phyloP scores from a whole-genome alignment of 331 rosid genomes.

The Malus hybrid region DNA sequence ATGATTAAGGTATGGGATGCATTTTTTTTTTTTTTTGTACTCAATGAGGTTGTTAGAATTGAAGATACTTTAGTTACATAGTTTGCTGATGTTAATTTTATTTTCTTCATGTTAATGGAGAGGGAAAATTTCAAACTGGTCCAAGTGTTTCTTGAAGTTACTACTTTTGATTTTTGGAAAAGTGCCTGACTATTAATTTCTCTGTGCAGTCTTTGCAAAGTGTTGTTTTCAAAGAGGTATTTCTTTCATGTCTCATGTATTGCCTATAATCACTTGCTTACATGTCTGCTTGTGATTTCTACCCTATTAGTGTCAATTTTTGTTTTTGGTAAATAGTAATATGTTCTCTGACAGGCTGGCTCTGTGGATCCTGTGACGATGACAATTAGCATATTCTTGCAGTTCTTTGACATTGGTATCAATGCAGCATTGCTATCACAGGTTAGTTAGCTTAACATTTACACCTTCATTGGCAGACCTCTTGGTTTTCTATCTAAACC shows the following conservation, averaged over 20 bases:
- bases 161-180: background rate
- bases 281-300: background rate
- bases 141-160: background rate
- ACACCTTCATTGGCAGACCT: background rate
- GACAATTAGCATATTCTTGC: slow-evolving; percentile 77
- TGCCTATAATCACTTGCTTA: background rate
- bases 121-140: background rate
- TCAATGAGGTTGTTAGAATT: background rate
- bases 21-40: too few relatives aligned
- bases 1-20: too few relatives aligned
- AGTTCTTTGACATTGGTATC: slow-evolving; percentile 95
- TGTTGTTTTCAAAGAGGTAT: slow-evolving; percentile 97
- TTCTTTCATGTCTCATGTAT: background rate
- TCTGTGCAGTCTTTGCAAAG: slow-evolving; percentile 92
- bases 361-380: slow-evolving; percentile 91
- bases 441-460: slow-evolving; percentile 37
- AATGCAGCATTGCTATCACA: slow-evolving; percentile 86
- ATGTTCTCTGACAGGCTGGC: slow-evolving; percentile 64
- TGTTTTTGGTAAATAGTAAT: slow-evolving; percentile 14
- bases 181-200: slow-evolving; percentile 34
- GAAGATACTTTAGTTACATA: background rate
- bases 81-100: background rate
- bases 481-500: background rate
- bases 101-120: background rate
- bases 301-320: background rate